phyloP scores from a whole-genome alignment of 1,139 yeast species.

The Torulaspora pretoriensis region DNA sequence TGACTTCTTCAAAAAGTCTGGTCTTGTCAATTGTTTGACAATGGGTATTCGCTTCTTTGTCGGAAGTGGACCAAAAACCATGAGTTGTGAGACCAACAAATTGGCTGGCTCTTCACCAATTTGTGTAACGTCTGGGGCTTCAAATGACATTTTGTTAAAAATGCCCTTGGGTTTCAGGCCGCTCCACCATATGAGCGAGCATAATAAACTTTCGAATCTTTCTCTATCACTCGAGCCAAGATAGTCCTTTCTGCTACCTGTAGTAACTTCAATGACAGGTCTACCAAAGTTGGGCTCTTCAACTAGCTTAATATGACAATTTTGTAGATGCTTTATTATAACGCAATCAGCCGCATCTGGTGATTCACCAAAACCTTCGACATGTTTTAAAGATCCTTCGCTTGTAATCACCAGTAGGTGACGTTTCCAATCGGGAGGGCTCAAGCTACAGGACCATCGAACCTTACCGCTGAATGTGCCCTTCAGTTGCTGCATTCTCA shows the following conservation, averaged over 20 bases:
- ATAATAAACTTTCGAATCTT: slow-evolving; percentile 49
- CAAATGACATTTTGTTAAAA: slow-evolving; percentile 43
- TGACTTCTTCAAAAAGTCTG: slow-evolving; percentile 15
- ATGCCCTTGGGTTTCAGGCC: slow-evolving; percentile 54
- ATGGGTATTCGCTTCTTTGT: slow-evolving; percentile 43
- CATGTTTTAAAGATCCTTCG: slow-evolving; percentile 27
- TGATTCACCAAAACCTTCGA: background rate
- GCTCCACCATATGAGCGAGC: slow-evolving; percentile 61
- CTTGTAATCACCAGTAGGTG: slow-evolving; percentile 25
- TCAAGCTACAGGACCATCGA: slow-evolving; percentile 30
- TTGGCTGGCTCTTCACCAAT: slow-evolving; percentile 34
- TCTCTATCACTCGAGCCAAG: slow-evolving; percentile 44
- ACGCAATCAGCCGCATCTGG: slow-evolving; percentile 11
- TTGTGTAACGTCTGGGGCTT: slow-evolving; percentile 14
- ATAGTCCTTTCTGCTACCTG: slow-evolving; percentile 46
- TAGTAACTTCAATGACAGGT: slow-evolving; percentile 47
- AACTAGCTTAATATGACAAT: slow-evolving; percentile 36
- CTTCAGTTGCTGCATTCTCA: slow-evolving; percentile 11
- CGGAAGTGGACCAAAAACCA: slow-evolving; percentile 56
- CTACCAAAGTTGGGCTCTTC: slow-evolving; percentile 31
- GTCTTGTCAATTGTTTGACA: slow-evolving; percentile 19
- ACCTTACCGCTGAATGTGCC: slow-evolving; percentile 34
- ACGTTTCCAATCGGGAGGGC: slow-evolving; percentile 25
- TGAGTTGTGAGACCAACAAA: slow-evolving; percentile 59
- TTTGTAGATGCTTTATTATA: slow-evolving; percentile 39